phyloP scores from a whole-genome alignment of 805 yeast species.

The Wickerhamomyces canadensis region DNA sequence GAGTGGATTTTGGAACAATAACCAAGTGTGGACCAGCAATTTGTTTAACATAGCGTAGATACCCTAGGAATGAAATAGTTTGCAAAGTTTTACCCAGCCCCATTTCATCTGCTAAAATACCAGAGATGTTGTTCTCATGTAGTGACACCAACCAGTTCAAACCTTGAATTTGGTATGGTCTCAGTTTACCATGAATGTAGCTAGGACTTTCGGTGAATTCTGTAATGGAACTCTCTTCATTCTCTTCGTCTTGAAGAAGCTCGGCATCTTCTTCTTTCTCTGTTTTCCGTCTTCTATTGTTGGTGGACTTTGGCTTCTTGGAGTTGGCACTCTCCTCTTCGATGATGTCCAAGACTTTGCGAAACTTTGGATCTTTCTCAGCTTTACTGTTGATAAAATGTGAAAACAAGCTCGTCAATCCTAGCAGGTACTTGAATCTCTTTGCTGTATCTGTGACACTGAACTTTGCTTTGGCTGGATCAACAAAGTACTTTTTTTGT shows the following conservation, averaged over 20 bases:
- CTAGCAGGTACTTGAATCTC: conserved; percentile 60
- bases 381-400: conserved; percentile 67
- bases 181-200: conserved; percentile 55
- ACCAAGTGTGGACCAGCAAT: conserved; percentile 70
- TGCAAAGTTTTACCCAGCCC: conserved; percentile 80
- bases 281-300: conserved; percentile 57
- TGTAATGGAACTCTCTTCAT: conserved; percentile 36
- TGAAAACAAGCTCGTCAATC: conserved; percentile 59
- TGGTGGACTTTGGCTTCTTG: conserved; percentile 17
- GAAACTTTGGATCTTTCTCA: conserved; percentile 51
- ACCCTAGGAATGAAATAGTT: conserved; percentile 67
- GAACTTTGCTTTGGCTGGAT: conserved; percentile 32
- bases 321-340: conserved; percentile 23
- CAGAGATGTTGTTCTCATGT: conserved; percentile 63
- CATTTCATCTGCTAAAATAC: conserved; percentile 84
- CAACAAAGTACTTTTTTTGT: conserved; percentile 28
- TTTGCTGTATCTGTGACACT: conserved; percentile 56
- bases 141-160: conserved; percentile 71
- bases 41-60: conserved; percentile 54
- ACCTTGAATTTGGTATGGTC: conserved; percentile 79
- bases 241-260: conserved; percentile 54
- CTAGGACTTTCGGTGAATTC: conserved; percentile 83
- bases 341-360: conserved; percentile 42
- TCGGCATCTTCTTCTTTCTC: conserved; percentile 79
- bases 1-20: conserved; percentile 73